Base-by-base conservation (phyloP, 306 rosid species). In the Quercus variabilis region DNA sequence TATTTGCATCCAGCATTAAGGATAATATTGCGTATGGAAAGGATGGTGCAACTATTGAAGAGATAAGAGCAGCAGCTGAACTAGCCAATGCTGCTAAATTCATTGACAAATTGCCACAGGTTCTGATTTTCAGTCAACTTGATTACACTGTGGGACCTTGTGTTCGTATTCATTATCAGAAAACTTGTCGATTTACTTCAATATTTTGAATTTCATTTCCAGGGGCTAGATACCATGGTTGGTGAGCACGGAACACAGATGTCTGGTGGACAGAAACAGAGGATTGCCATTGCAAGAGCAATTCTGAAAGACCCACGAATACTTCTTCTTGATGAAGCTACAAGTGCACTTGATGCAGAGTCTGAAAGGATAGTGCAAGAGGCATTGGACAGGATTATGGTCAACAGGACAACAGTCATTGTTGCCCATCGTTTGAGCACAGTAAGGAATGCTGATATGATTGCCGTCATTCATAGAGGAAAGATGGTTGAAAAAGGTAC, bases 341-440 rank as follows among this genome's bases (percentile, higher is more conserved):
- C 92, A 28, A 89, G 92, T 55, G 94, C 94, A 26, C 91, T 90
- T 68, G 94, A 90, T 80, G 88, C 91, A 43, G 91, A 91, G 82
- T 91, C 95, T 76, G 92, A 91, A 84, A 86, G 88, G 28, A 49
- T 85, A 21, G 95, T 91, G 19, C 95, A 91, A 71, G 91, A 91
- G 86, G 92, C 92, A 54, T 55, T 91, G 73, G 93, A 89, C 69
- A 83, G 85, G 71, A 82, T 89, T 76, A 91, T 91, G 95, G 71
- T 80, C 33, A 85, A 86, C 74, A 78, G 92, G 67, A 91, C 94
- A 38, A 91, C 93, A 19, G 84, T 91, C 11, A 58, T 91, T 78
- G 97, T 91, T 49, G 97, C 97, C 10, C 97, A 89, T 69, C 93
- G 97, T 51, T 83, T 91, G 63, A 85, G 89, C 78, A 91, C 92